phyloP scores from a whole-genome alignment of 768 basidiomycete species.

The Mycena kentingensis region DNA sequence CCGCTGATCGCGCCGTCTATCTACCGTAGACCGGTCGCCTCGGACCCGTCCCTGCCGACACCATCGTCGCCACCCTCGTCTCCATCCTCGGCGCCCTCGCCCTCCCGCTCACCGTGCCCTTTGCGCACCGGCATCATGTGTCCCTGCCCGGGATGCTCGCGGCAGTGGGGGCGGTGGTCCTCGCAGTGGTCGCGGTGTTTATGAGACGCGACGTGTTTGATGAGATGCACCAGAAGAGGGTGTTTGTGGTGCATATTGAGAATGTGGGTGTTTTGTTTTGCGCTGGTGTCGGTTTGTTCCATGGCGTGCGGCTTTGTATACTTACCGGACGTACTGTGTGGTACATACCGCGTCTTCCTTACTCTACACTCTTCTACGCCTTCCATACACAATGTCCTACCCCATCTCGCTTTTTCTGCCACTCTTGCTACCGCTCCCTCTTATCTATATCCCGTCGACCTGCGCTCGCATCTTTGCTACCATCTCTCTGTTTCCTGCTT shows the following conservation, averaged over 20 bases:
- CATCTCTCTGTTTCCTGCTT: too few species aligned
- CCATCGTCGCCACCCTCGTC: conserved; percentile 82
- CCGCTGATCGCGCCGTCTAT: conserved; percentile 3
- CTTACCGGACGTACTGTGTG: too few species aligned
- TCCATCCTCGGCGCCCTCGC: conserved; percentile 56
- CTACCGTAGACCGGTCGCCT: conserved; percentile 74
- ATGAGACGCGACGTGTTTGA: conserved; percentile 69
- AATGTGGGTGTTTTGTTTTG: conserved; percentile 57
- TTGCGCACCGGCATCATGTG: conserved; percentile 65
- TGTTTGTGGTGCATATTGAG: conserved; percentile 83
- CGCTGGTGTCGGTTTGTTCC: not conserved
- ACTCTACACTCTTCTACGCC: too few species aligned
- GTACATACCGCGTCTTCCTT: too few species aligned
- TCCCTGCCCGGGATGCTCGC: conserved; percentile 43
- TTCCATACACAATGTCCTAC: too few species aligned
- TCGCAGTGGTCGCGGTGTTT: conserved; percentile 61
- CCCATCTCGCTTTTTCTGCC: too few species aligned
- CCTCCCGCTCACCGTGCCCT: conserved; percentile 64
- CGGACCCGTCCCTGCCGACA: conserved; percentile 85
- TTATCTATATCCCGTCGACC: too few species aligned
- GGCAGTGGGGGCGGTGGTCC: conserved; percentile 47
- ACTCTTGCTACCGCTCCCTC: too few species aligned
- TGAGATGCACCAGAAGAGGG: conserved; percentile 79
- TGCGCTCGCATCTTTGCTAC: too few species aligned
- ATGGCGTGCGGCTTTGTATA: too few species aligned